Base-by-base conservation (phyloP, 2,329 filamentous ascomycete genomes). In the Fusarium multiceps region DNA sequence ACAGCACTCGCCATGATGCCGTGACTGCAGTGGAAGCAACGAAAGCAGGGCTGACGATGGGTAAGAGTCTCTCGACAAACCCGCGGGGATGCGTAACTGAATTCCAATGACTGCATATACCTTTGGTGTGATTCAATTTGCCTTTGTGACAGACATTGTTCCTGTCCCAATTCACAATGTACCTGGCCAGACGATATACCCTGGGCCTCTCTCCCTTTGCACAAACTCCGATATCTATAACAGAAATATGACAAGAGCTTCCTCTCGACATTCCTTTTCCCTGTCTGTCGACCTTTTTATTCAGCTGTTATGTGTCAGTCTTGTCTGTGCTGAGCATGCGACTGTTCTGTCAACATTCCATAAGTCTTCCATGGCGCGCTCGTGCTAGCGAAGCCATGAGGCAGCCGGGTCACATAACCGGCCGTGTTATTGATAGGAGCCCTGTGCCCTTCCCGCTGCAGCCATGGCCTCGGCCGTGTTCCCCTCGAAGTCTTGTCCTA, bases 401-500 rank as follows among this genome's bases (percentile, higher is more conserved):
- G 59, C 47, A 71, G 55, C 62, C 58, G 54, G 70, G 63, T 56
- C 73, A 65, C 63, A 65, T 68, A 71, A 59, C 66, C 66, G 74
- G 70, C 58, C 71, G 53, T 76, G 69, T 71, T 74, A 71, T 75
- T 72, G 58, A 70, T 66, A 76, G 69, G 63, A 65, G 67, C 56
- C 59, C 63, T 74, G 68, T 72, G 49, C 68, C 66, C 71, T 68
- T 76, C 75, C 75, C 75, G 72, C 76, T 75, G 75, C 74, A 63
- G 74, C 70, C 73, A 74, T 66, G 72, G 72, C 71, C 72, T 71
- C 63, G 65, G 68, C 62, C 73, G 57, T 59, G 57, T 59, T 66
- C 63, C 63, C 62, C 43, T 65, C 51, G 61, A 66, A 61, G 63
- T 55, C 55, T 72, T 66, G 54, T 66, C 60, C 69, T 58, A 68